Evolutionary conservation across 2,329 filamentous ascomycete species (phyloP), one percentile per base, ranked within the genome.

Genomic region (Calycina herbarum): DNA sequence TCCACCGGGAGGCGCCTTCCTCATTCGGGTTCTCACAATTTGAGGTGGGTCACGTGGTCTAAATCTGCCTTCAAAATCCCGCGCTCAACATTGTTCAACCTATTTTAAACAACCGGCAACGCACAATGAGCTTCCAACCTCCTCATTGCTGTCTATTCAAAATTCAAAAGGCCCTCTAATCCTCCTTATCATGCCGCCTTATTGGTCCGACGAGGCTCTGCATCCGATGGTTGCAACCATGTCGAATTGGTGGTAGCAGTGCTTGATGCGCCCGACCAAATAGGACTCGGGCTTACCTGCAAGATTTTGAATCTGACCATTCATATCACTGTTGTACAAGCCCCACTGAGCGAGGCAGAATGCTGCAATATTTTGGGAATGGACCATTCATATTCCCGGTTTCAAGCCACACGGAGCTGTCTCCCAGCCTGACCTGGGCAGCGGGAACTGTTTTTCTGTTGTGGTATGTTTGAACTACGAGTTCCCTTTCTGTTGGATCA

Each of bases 381-480:
- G 20, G 31, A 31, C 54, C 54, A 57, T 57, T 57, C 54, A 57
- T 31, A 31, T 57, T 33, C 54, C 24, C 31, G 54, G 27, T 31
- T 33, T 15, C 54, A 57, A 31, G 17, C 54, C 13, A 31, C 54
- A 15, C 17, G 31, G 54, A 17, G 17, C 3, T 3, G 27, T 20
- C 27, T 54, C 17, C 3, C n/a, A 54, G 54, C 54, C 27, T 57
- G 7, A 31, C 31, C 6, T 29, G 27, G 6, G 54, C 6, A 57
- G 3, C 24, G 5, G 15, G 10, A 33, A 20, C 20, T 20, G 20
- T 31, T 29, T 1, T 57, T 7, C 15, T 5, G 20, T 29, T 29
- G 54, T 10, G 27, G 4, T 27, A 57, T 29, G 2, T 57, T 13
- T 57, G 27, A 57, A 31, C 7, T 13, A 31, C 15, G 40, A 45